phyloP scores from a whole-genome alignment of 768 basidiomycete genomes.

The Leucocoprinus birnbaumii region DNA sequence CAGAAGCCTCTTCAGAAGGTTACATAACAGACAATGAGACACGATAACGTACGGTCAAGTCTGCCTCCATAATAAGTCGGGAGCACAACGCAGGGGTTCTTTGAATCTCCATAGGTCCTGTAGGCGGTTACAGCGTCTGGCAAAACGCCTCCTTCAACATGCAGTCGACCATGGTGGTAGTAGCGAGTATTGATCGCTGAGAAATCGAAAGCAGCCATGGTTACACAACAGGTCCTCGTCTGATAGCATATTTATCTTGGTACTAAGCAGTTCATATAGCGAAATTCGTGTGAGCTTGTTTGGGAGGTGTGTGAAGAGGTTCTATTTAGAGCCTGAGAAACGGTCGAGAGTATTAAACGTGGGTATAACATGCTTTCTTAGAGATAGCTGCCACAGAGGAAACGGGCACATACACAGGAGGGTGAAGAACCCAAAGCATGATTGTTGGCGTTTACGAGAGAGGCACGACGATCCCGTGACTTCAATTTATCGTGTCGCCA shows the following conservation, averaged over 20 bases:
- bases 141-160: conserved; percentile 47
- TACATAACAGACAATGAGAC: neutral
- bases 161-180: conserved; percentile 53
- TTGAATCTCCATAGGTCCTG: conserved; percentile 47
- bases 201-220: conserved; percentile 4
- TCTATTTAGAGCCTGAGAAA: no score
- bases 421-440: no score
- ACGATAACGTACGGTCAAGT: conserved; percentile 39
- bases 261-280: neutral
- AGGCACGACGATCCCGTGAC: conserved; percentile 8
- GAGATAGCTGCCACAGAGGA: no score
- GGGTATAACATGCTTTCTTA: no score
- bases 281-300: neutral
- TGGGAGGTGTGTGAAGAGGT: no score
- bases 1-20: neutral
- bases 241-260: no score
- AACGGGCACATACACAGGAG: no score
- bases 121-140: conserved; percentile 59
- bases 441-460: no score
- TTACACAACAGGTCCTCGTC: no score
- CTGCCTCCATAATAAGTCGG: conserved; percentile 55
- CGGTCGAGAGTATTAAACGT: no score
- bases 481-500: neutral
- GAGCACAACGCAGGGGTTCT: conserved; percentile 55
- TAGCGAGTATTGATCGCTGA: conserved; percentile 28